Conservation (phyloP, 805 yeast species). For the Huiozyma naganishii region DNA sequence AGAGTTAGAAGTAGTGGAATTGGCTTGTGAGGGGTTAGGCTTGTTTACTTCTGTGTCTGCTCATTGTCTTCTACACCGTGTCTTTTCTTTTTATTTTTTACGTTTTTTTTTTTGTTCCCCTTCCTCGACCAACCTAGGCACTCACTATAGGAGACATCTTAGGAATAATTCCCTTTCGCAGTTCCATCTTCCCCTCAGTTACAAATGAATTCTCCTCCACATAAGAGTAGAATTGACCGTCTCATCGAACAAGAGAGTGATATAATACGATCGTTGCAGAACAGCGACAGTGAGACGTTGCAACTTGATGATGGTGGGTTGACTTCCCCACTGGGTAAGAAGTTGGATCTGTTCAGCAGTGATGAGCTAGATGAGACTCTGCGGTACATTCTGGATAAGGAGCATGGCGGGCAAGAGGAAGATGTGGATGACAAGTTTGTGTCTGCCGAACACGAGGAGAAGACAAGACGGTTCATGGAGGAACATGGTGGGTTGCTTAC, state of each 20-base stretch:
- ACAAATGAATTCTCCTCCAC: not conserved
- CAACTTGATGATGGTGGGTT: not conserved
- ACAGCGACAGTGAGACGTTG: not conserved
- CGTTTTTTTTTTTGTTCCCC: not conserved
- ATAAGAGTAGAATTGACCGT: not conserved
- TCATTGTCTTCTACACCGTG: too few relatives aligned
- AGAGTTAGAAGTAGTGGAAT: too few relatives aligned
- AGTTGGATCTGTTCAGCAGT: not conserved
- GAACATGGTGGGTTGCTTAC: not conserved
- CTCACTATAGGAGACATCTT: not conserved
- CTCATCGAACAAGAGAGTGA: not conserved
- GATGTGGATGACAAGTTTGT: constrained; percentile 15
- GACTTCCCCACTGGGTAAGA: not conserved
- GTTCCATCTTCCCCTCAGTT: too few relatives aligned
- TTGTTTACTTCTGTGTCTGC: too few relatives aligned
- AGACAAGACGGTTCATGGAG: constrained; percentile 4
- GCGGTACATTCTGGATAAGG: not conserved
- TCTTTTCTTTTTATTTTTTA: not conserved
- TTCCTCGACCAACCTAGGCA: not conserved
- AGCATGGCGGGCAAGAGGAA: constrained; percentile 14
- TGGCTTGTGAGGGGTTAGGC: too few relatives aligned
- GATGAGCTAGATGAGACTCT: not conserved
- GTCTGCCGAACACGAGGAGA: constrained; percentile 15
- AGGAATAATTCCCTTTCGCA: too few relatives aligned
- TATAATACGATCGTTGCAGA: not conserved